These are phyloP conservation scores for Lodderomyces beijingensis DNA, from an alignment of 1,139 yeast genomes.

Conservation along the genomic window DNA sequence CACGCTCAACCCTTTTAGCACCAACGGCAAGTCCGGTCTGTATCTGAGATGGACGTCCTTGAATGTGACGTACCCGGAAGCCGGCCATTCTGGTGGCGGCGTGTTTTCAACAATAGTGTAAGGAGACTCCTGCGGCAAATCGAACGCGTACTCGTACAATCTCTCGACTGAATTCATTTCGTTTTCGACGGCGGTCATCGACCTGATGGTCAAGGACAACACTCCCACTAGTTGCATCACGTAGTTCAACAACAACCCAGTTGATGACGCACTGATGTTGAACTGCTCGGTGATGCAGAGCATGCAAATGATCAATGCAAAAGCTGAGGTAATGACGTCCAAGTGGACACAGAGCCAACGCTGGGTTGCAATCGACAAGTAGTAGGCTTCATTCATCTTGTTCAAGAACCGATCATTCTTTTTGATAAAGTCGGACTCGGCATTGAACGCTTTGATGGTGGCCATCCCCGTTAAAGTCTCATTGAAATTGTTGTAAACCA, in stretches of 20 bases:
- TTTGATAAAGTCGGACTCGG: constrained; percentile 26
- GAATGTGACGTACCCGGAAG: constrained; percentile 72
- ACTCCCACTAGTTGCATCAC: constrained; percentile 43
- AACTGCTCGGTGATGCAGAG: constrained; percentile 40
- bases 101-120: constrained; percentile 55
- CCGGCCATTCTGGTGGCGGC: constrained; percentile 84
- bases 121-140: constrained; percentile 72
- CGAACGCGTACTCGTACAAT: constrained; percentile 38
- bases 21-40: constrained; percentile 83
- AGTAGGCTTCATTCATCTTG: constrained; percentile 43
- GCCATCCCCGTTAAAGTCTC: constrained; percentile 44
- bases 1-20: constrained; percentile 78
- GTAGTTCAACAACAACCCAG: constrained; percentile 41
- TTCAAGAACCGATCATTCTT: constrained; percentile 35
- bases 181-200: constrained; percentile 44
- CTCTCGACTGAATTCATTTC: constrained; percentile 48
- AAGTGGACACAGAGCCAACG: constrained; percentile 43
- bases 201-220: constrained; percentile 37
- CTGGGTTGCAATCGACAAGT: constrained; percentile 38
- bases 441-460: constrained; percentile 37
- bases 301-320: constrained; percentile 38
- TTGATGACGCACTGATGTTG: constrained; percentile 38
- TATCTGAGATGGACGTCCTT: constrained; percentile 73
- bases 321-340: constrained; percentile 34
- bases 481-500: constrained; percentile 43